Evolutionary conservation across 129 eudicot species (phyloP).

Genomic region (Ambrosia artemisiifolia): DNA sequence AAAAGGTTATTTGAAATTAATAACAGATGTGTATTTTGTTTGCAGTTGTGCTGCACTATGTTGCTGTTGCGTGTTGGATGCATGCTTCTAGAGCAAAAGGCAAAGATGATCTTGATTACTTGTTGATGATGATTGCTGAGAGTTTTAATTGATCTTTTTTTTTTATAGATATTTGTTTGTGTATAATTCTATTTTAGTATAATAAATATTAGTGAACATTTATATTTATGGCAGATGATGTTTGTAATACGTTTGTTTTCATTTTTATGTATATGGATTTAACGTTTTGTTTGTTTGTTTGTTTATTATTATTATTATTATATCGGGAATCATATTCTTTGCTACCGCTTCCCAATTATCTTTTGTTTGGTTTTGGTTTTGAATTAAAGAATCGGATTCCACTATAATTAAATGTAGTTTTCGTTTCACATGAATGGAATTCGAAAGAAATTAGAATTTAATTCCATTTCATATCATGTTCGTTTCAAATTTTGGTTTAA

Average conservation of each 20-base stretch:
- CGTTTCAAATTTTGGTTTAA: too few relatives aligned
- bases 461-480: too few relatives aligned
- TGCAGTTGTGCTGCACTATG: conserved; percentile 53
- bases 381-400: conserved; percentile 13
- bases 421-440: too few relatives aligned
- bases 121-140: background rate
- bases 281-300: background rate
- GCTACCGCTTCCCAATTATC: background rate
- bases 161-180: conserved; percentile 19
- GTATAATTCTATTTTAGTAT: background rate
- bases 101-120: conserved; percentile 27
- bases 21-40: background rate
- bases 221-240: conserved; percentile 8
- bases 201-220: background rate
- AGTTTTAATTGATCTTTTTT: conserved; percentile 2
- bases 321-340: conserved; percentile 10
- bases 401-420: background rate
- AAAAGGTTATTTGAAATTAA: too few relatives aligned
- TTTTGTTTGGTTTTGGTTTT: background rate
- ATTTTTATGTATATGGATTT: conserved; percentile 15
- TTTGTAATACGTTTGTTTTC: conserved; percentile 12
- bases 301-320: too few relatives aligned
- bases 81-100: conserved; percentile 41
- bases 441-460: too few relatives aligned
- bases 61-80: conserved; percentile 64